These are phyloP conservation scores for Myrmaecium sp. DNA, from an alignment of 2,329 filamentous ascomycete species.

Conservation along the genomic window DNA sequence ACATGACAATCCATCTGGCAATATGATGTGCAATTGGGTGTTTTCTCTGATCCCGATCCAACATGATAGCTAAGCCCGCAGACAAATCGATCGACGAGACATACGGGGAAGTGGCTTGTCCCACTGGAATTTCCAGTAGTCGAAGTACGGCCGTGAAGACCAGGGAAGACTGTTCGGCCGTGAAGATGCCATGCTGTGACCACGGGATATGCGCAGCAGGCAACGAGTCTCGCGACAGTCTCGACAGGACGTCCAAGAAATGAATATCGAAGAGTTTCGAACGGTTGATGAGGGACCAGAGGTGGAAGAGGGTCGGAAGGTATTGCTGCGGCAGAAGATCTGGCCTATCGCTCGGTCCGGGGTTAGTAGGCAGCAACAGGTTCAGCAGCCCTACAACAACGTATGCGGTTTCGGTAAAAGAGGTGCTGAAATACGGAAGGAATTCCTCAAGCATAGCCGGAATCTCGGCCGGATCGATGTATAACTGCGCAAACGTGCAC, in stretches of 20 bases:
- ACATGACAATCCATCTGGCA: conserved; percentile 84
- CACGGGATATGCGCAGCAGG: conserved; percentile 61
- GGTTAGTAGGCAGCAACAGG: conserved; percentile 68
- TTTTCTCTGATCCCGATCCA: conserved; percentile 87
- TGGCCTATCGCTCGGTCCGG: conserved; percentile 51
- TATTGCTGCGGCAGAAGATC: conserved; percentile 79
- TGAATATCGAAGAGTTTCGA: conserved; percentile 76
- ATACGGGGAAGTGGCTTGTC: conserved; percentile 88
- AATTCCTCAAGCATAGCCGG: conserved; percentile 46
- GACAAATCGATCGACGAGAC: conserved; percentile 62
- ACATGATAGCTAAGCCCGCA: conserved; percentile 65
- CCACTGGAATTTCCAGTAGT: conserved; percentile 86
- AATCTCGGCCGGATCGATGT: conserved; percentile 79
- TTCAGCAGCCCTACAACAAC: conserved; percentile 83
- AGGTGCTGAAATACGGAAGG: conserved; percentile 63
- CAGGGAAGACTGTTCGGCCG: conserved; percentile 74
- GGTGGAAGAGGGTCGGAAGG: conserved; percentile 84
- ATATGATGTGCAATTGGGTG: conserved; percentile 86
- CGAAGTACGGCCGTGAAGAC: conserved; percentile 86
- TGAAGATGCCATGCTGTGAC: conserved; percentile 77
- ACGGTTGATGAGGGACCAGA: conserved; percentile 85
- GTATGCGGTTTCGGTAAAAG: conserved; percentile 80
- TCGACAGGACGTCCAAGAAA: conserved; percentile 78
- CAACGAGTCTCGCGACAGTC: conserved; percentile 71
- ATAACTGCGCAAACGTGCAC: conserved; percentile 75